Evolutionary conservation across 306 rosid genomes (phyloP), one percentile per base, ranked within the genome.

Genomic region (Lathyrus oleraceus): DNA sequence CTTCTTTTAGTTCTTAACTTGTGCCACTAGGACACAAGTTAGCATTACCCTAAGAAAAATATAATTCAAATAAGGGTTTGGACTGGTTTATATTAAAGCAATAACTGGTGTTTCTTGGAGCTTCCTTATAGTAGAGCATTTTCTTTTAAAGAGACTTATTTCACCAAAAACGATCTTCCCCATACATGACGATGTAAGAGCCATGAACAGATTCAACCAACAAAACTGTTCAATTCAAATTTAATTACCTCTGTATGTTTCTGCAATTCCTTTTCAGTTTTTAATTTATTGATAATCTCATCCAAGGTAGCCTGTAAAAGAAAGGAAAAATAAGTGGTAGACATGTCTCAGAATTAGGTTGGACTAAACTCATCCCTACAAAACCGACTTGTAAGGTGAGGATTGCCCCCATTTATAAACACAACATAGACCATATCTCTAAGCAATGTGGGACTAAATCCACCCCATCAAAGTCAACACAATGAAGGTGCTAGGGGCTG

Each of bases 301-400:
- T 87, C 85, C 76, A 85, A 77, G 25, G 44, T 35, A 71, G 32
- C 76, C 96, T 89, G 89, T 67, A 69, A 76, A 79, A 67, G 43
- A 75, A 59, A 72, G 56, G 74, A 39, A 68, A 71, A 54, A 69
- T 52, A 43, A 63, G 51, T 48, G 25, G 71, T 6, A 15, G 32
- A 65, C 39, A n/a, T n/a, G n/a, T n/a, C n/a, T n/a, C n/a, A n/a
- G n/a, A n/a, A n/a, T n/a, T n/a, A n/a, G n/a, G n/a, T n/a, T n/a
- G n/a, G n/a, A n/a, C n/a, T n/a, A n/a, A n/a, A n/a, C n/a, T n/a
- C n/a, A n/a, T n/a, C n/a, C n/a, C n/a, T n/a, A n/a, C n/a, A n/a
- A n/a, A n/a, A n/a, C n/a, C n/a, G n/a, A n/a, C n/a, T n/a, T n/a
- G n/a, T n/a, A n/a, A n/a, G n/a, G n/a, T n/a, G n/a, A n/a, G n/a